phyloP scores from a whole-genome alignment of 495 filamentous ascomycete species.

The Choiromyces venosus region DNA sequence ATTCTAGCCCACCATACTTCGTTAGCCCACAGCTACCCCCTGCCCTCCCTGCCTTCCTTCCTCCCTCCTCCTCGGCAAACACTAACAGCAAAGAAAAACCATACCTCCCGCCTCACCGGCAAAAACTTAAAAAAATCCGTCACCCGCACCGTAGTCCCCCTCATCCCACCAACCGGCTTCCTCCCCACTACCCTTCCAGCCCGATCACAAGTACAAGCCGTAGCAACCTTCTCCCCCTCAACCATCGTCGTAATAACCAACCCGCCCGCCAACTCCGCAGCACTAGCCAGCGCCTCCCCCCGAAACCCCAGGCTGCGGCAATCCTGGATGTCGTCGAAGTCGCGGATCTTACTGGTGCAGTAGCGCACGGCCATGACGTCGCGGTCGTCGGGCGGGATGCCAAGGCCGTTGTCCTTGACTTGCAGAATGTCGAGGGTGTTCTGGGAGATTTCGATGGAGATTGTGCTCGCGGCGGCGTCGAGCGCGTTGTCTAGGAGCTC shows the following conservation, averaged over 20 bases:
- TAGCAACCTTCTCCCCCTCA: constrained; percentile 63
- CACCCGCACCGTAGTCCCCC: constrained; percentile 73
- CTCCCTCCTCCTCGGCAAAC: no score
- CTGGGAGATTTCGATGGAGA: constrained; percentile 65
- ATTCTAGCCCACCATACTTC: constrained; percentile 43
- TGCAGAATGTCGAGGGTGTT: constrained; percentile 80
- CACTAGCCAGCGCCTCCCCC: constrained; percentile 78
- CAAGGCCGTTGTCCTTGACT: constrained; percentile 83
- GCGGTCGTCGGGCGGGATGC: constrained; percentile 68
- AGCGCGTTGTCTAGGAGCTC: constrained; percentile 90
- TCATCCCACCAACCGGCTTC: constrained; percentile 48
- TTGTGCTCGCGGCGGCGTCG: constrained; percentile 68
- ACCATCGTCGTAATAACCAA: constrained; percentile 66
- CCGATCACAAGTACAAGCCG: constrained; percentile 49
- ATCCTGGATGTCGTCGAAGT: constrained; percentile 62
- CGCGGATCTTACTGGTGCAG: constrained; percentile 80
- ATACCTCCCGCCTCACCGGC: constrained; percentile 63
- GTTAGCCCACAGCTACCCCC: constrained; percentile 7
- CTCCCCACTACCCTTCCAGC: constrained; percentile 52
- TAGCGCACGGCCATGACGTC: constrained; percentile 61
- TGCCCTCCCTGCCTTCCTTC: no score
- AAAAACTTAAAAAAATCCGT: constrained; percentile 61
- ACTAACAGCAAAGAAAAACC: not conserved
- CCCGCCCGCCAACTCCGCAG: constrained; percentile 59
- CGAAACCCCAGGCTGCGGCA: constrained; percentile 76